These are phyloP conservation scores for Stemphylium lycopersici DNA, from an alignment of 2,329 filamentous ascomycete genomes.

Conservation along the genomic window DNA sequence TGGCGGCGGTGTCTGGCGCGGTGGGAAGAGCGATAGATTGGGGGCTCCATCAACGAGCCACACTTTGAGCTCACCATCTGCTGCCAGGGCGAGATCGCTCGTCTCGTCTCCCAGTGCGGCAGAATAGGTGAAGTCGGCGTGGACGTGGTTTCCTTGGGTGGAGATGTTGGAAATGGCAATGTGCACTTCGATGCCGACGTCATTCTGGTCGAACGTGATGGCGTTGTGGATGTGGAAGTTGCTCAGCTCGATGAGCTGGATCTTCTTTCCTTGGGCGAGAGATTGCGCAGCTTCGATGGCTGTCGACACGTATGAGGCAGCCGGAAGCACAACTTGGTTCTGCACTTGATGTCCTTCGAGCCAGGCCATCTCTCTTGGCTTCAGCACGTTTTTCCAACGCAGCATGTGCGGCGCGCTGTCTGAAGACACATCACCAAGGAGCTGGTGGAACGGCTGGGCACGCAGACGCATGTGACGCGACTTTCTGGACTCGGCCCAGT, in stretches of 20 bases:
- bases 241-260: background rate
- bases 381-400: conserved; percentile 1
- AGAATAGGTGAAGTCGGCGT: background rate
- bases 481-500: background rate
- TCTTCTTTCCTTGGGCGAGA: background rate
- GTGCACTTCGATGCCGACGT: background rate
- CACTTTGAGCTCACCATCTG: background rate
- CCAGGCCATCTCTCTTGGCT: conserved; percentile 4
- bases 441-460: background rate
- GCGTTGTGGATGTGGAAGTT: conserved; percentile 2
- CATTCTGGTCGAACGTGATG: background rate
- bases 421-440: background rate
- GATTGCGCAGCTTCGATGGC: background rate
- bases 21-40: background rate
- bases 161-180: background rate
- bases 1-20: background rate
- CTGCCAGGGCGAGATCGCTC: background rate
- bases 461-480: background rate
- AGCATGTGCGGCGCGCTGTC: background rate
- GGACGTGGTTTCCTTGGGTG: background rate
- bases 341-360: background rate
- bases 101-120: background rate
- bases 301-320: background rate
- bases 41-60: background rate
- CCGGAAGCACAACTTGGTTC: background rate